Evolutionary conservation across 352 stramenopile species (phyloP), one percentile per base, ranked within the genome.

Genomic region (Phytophthora ramorum): DNA sequence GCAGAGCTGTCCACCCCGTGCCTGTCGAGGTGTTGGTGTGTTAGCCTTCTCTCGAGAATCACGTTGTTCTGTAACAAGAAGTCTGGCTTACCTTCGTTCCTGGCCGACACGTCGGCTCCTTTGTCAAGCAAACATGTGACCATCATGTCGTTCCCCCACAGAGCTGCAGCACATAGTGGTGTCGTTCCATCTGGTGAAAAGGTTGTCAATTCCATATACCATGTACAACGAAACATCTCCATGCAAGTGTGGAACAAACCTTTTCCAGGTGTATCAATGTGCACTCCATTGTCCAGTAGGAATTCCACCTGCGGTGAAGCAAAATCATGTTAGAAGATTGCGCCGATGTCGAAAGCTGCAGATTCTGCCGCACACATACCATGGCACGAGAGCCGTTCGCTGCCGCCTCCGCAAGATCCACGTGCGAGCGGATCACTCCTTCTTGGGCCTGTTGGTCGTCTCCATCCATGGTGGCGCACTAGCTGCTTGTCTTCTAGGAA

Each of bases 91-190:
- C 81, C 82, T 78, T 91, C 82, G 46, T 89, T 91, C 32, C 73
- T 63, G 10, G 79, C 78, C 7, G 46, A 47, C 14, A 91, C 71
- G 30, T 87, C 71, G 1, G 82, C 81, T 13, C 79, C 75, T 71
- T 79, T 82, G 28, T 81, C 75, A 17, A 91, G 67, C 37, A 91
- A 63, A 44, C 83, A 86, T n/a, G 63, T 54, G 26, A 88, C 82
- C 82, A 91, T 91, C 5, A 59, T 41, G 45, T 89, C 79, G 47
- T 91, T 91, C 10, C 80, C 82, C 80, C 79, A 91, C 1, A 89
- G 64, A 20, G 79, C 78, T 34, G 82, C 78, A 20, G 82, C 79
- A 17, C 79, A 91, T 7, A 89, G 51, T 19, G 82, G 79, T 14
- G 82, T 91, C 26, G 79, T 89, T 47, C 82, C 82, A 71, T 89